A percentile compares a stretch with the other conserved stretches of the same genome.
phyloP scores from a whole-genome alignment of 306 rosid species.

The Gleditsia sinensis region DNA sequence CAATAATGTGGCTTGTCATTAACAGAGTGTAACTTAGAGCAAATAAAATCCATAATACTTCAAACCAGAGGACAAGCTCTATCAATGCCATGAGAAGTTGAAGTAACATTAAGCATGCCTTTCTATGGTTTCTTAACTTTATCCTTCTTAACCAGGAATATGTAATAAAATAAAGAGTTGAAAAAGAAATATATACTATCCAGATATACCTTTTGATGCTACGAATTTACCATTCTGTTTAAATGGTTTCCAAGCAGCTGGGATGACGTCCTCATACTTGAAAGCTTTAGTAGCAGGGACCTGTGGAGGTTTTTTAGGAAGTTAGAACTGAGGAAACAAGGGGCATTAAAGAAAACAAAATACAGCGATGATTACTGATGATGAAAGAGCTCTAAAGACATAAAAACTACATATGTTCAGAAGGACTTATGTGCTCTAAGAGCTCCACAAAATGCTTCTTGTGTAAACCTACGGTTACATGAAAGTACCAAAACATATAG shows the following conservation, averaged over 20 bases:
- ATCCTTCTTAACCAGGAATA: neutral
- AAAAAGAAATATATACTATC: neutral
- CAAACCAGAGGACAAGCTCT: neutral
- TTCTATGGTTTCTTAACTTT: neutral
- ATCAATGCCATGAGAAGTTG: neutral
- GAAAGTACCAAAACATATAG: conserved; percentile 1
- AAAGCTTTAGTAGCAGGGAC: conserved; percentile 30
- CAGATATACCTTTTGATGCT: conserved; percentile 53
- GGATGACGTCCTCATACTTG: conserved; percentile 32
- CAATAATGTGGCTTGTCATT: neutral
- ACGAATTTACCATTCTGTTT: neutral
- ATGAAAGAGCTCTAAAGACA: conserved; percentile 1
- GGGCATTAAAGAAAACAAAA: conserved; percentile 6
- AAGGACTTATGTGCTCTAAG: neutral
- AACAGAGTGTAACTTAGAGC: neutral
- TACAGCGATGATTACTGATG: neutral
- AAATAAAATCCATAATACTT: neutral
- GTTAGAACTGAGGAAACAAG: conserved; percentile 19
- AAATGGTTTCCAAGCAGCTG: conserved; percentile 34
- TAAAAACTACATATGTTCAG: neutral
- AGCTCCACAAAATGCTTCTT: neutral
- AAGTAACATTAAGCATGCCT: neutral
- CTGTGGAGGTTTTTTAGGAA: conserved; percentile 45
- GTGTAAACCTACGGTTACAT: neutral
- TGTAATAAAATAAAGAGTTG: neutral